Evolutionary conservation across 441 rosid genomes (phyloP).

Genomic region (Pelargonium cotyledonis): DNA sequence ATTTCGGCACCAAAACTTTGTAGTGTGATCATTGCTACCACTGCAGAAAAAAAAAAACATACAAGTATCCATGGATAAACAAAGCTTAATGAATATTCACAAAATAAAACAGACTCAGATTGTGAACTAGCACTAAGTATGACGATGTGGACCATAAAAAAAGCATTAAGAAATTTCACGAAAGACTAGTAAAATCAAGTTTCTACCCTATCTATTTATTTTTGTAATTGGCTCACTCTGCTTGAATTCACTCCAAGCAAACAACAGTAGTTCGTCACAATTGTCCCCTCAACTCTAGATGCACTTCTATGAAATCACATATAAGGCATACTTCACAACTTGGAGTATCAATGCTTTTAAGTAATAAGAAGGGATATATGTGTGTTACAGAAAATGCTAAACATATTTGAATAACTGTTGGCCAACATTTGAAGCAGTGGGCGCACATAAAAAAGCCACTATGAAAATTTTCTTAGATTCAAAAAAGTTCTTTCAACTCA

Average conservation of each 20-base stretch:
- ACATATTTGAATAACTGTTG: not conserved
- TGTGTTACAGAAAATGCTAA: not conserved
- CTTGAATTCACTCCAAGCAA: not conserved
- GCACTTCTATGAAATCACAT: not conserved
- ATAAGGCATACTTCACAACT: not conserved
- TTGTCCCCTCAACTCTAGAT: not conserved
- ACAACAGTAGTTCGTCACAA: not conserved
- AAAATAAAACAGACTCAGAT: conserved; percentile 14
- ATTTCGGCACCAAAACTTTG: conserved; percentile 98
- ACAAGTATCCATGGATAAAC: conserved; percentile 13
- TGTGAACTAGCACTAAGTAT: not conserved
- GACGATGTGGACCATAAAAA: conserved; percentile 4
- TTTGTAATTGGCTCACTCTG: not conserved
- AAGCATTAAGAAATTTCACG: not conserved
- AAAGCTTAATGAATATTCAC: conserved; percentile 10
- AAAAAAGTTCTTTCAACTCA: conserved; percentile 1
- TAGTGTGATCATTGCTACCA: conserved; percentile 92
- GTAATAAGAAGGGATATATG: not conserved
- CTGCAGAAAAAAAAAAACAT: conserved; percentile 46
- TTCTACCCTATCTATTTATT: not conserved
- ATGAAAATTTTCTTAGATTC: not conserved
- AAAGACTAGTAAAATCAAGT: not conserved
- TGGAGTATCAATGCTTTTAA: not conserved
- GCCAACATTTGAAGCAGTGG: too few relatives aligned
- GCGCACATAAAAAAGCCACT: too few relatives aligned